phyloP scores from a whole-genome alignment of 257 asterid species.

The Solanum chaucha region DNA sequence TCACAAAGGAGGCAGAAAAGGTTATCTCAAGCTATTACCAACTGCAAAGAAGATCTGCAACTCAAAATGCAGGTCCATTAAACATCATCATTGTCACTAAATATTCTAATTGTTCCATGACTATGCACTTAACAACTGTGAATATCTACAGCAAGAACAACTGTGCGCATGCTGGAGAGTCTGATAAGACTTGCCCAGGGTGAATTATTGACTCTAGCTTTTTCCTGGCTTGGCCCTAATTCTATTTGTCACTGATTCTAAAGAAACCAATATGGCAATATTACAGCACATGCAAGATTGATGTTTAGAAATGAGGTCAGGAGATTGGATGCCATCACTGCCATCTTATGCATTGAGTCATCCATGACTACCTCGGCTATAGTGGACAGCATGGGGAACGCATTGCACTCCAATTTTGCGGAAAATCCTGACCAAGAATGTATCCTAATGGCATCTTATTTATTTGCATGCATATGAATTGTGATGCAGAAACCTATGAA shows the following conservation, averaged over 20 bases:
- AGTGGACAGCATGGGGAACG: slow-evolving; percentile 87
- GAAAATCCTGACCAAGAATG: slow-evolving; percentile 94
- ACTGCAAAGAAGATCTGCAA: slow-evolving; percentile 94
- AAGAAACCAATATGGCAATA: slow-evolving; percentile 4
- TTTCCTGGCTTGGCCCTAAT: background rate
- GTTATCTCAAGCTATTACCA: slow-evolving; percentile 94
- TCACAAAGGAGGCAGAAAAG: slow-evolving; percentile 86
- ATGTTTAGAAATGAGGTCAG: slow-evolving; percentile 95
- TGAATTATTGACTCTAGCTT: slow-evolving; percentile 11
- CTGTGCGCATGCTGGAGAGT: slow-evolving; percentile 97
- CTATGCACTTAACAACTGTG: slow-evolving; percentile 8
- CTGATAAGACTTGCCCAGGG: slow-evolving; percentile 99
- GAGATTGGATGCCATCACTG: slow-evolving; percentile 82
- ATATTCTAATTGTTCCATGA: background rate
- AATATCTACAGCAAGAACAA: slow-evolving; percentile 75
- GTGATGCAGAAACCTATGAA: background rate
- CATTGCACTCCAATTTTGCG: slow-evolving; percentile 79
- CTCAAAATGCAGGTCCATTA: slow-evolving; percentile 80
- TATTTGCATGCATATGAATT: background rate
- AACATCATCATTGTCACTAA: background rate
- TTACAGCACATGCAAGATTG: slow-evolving; percentile 91
- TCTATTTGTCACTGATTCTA: slow-evolving; percentile 1
- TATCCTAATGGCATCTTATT: slow-evolving; percentile 45
- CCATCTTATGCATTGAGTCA: slow-evolving; percentile 82
- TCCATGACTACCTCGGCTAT: slow-evolving; percentile 95